Evolutionary conservation across 176 grass and related monocot genomes (phyloP).

Genomic region (Raddia distichophylla): DNA sequence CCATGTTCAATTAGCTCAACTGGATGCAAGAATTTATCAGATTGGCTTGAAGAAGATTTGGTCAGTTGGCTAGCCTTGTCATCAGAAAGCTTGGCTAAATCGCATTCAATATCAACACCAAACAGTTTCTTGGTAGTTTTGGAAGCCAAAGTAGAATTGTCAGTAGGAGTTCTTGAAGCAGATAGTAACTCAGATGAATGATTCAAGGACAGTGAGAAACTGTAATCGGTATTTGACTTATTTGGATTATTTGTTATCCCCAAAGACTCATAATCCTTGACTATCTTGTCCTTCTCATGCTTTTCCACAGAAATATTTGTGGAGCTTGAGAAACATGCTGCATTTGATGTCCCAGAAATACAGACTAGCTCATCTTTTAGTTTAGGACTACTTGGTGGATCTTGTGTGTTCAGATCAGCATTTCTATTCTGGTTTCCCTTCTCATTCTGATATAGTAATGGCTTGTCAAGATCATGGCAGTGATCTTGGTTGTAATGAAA

Average conservation of each 20-base stretch:
- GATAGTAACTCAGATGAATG: constrained; percentile 46
- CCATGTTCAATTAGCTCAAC: constrained; percentile 69
- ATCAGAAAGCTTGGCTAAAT: constrained; percentile 29
- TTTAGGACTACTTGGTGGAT: constrained; percentile 30
- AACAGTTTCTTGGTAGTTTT: constrained; percentile 51
- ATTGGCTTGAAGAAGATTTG: constrained; percentile 44
- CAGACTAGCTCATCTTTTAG: constrained; percentile 38
- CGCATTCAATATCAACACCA: constrained; percentile 55
- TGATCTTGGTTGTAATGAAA: constrained; percentile 19
- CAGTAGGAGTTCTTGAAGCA: constrained; percentile 20
- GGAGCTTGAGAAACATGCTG: constrained; percentile 38
- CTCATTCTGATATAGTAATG: constrained; percentile 4
- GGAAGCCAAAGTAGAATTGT: constrained; percentile 30
- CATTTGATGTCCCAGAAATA: constrained; percentile 24
- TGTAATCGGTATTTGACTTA: constrained; percentile 39
- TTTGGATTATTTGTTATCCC: constrained; percentile 30
- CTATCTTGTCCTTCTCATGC: constrained; percentile 27
- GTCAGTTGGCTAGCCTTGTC: constrained; percentile 47
- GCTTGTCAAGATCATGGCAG: constrained; percentile 36
- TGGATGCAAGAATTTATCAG: constrained; percentile 25
- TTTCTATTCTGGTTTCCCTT: constrained; percentile 24
- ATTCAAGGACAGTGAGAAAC: constrained; percentile 40
- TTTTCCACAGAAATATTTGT: constrained; percentile 7
- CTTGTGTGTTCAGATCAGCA: constrained; percentile 54
- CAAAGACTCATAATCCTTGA: constrained; percentile 21